Base-by-base conservation (phyloP, 73 alveolate genomes). In the Paramecium tetraurelia region DNA sequence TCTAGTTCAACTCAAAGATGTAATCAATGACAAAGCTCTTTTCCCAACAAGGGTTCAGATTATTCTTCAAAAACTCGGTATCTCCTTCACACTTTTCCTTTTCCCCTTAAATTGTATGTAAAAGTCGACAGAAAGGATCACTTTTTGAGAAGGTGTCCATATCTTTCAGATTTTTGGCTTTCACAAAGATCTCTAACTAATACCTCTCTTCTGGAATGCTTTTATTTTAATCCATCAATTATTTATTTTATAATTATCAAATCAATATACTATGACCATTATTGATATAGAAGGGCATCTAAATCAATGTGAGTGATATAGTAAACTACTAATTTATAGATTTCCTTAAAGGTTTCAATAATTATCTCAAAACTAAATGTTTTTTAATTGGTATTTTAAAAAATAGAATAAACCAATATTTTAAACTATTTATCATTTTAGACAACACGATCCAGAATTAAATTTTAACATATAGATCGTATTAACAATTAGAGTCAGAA, bases 1-100 rank as follows among this genome's bases (percentile, higher is more conserved):
- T 41, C 86, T 97, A 96, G 68, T 95, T 96, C 59, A 90, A 92
- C 86, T 97, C 99, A 88, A 97, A 97, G 86, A 83, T 95, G 72
- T 89, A 97, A 86, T 96, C 97, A 12, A 97, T 77, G 44, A 70
- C 92, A 71, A 95, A 71, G 22, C 86, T 58, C 43, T 83, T 96
- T 10, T 75, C 69, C 88, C 95, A 96, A 31, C 85, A 92, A 20
- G 98, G 98, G 58, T 92, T 96, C 21, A 96, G 86, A 59, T 93
- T 95, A 89, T 96, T 92, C 31, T 92, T 85, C 16, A 86, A 18
- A 22, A 85, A 71, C 84, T 96, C 98, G 1, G 98, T 96, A 24
- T 84, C 92, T 1, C 97, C 97, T 20, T 93, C 85, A 40, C 44
- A 57, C n/a, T 21, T 57, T 63, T 85, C 93, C 35, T 93, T 24